phyloP scores from a whole-genome alignment of 768 basidiomycete genomes.

The Podaxis carcinomalis region DNA sequence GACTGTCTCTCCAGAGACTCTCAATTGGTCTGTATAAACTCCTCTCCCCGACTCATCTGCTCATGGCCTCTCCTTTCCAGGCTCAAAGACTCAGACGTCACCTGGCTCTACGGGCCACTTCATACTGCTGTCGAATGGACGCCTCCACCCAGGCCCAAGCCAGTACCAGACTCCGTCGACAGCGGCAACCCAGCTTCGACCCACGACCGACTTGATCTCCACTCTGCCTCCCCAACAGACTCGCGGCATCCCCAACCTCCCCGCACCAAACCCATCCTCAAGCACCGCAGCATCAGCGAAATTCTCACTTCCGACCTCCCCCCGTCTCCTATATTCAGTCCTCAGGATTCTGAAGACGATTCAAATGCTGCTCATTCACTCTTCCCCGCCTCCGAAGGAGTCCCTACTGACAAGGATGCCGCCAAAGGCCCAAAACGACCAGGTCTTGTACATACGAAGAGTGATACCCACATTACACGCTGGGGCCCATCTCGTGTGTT shows the following conservation, averaged over 20 bases:
- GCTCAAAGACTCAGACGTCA: slow-evolving; percentile 99
- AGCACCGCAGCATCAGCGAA: slow-evolving; percentile 90
- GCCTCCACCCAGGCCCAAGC: slow-evolving; percentile 55
- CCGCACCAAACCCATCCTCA: slow-evolving; percentile 83
- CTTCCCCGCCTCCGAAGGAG: slow-evolving; percentile 3
- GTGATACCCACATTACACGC: slow-evolving; percentile 76
- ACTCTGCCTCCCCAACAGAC: slow-evolving; percentile 17
- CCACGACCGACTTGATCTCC: slow-evolving; percentile 51
- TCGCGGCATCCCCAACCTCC: slow-evolving; percentile 15
- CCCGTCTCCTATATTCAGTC: slow-evolving; percentile 57
- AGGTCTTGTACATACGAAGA: slow-evolving; percentile 74
- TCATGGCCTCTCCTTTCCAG: slow-evolving; percentile 36
- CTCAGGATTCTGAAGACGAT: slow-evolving; percentile 52
- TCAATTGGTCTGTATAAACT: slow-evolving; percentile 79
- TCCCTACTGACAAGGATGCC: slow-evolving; percentile 6
- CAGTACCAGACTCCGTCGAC: slow-evolving; percentile 32
- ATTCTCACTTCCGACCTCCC: slow-evolving; percentile 76
- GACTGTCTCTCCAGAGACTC: slow-evolving; percentile 93
- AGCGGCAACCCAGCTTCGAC: slow-evolving; percentile 35
- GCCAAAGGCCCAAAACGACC: slow-evolving; percentile 41
- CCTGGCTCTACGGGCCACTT: slow-evolving; percentile 96
- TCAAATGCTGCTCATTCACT: slow-evolving; percentile 23
- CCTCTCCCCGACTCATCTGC: slow-evolving; percentile 9
- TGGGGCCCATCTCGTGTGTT: slow-evolving; percentile 45
- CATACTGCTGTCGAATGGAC: slow-evolving; percentile 90